phyloP scores from a whole-genome alignment of 371 early-diverging fungal species.

The Sporodiniella umbellata region DNA sequence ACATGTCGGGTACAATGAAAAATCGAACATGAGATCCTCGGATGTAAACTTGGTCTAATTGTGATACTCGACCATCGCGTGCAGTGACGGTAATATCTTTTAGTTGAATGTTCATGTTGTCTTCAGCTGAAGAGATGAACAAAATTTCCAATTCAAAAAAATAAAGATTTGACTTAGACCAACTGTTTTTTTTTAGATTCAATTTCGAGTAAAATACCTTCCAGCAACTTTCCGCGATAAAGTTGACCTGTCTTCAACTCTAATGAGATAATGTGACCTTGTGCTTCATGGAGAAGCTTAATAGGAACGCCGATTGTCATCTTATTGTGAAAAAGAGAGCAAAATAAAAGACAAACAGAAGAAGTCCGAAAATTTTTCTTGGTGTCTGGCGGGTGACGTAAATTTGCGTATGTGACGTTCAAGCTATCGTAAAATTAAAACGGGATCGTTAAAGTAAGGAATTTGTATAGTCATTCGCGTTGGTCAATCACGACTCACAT shows the following conservation, averaged over 20 bases:
- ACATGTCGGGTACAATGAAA: conserved; percentile 97
- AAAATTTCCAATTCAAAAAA: too few species aligned
- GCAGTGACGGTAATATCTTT: conserved; percentile 89
- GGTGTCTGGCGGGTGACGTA: not conserved
- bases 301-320: conserved; percentile 94
- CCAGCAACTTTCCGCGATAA: conserved; percentile 92
- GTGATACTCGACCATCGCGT: conserved; percentile 87
- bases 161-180: too few species aligned
- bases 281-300: conserved; percentile 96
- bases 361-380: conserved; percentile 1
- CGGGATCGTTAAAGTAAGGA: too few species aligned
- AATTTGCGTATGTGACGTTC: not conserved
- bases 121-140: too few species aligned
- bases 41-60: conserved; percentile 94
- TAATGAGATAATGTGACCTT: conserved; percentile 93
- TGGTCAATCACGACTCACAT: too few species aligned
- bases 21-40: conserved; percentile 96
- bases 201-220: too few species aligned
- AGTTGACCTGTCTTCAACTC: conserved; percentile 92
- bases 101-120: conserved; percentile 98
- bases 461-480: too few species aligned
- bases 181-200: too few species aligned
- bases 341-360: not conserved
- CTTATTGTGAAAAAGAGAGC: not conserved
- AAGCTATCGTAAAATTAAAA: too few species aligned